Base-by-base conservation (phyloP, 1,284 basidiomycete genomes). In the Trametes sp. region DNA sequence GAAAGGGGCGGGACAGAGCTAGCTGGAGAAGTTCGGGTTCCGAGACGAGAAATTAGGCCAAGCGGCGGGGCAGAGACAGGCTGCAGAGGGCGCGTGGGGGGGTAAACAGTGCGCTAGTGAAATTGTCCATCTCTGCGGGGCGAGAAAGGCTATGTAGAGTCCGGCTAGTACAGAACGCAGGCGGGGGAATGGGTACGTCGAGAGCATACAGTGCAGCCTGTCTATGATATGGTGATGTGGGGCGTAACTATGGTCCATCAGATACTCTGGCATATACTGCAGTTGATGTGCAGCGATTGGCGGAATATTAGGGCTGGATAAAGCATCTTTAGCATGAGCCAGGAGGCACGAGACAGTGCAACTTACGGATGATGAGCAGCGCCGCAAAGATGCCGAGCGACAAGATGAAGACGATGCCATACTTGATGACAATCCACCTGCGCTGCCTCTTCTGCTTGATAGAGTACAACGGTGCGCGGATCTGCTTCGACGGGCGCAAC, bases 381-480 rank as follows among this genome's bases (percentile, higher is more conserved):
- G 88, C 90, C 48, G 89, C 84, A 74, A 98, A 95, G 67, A 90
- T 73, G 59, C 85, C 86, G 69, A 96, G 85, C 65, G 90, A 84
- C 61, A 88, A 66, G 49, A 94, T 79, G 79, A 96, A 96, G 63
- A 92, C 77, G 62, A 88, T 75, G 60, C 94, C 88, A 75, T 98
- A 95, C 77, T 86, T 88, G 76, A 90, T 81, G 63, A 96, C 93
- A 72, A 96, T 96, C 84, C 90, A 90, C 62, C 93, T 86, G 64
- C 95, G 87, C 76, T 94, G 92, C 73, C 87, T 87, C 77, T 90
- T 92, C 78, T 95, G 92, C 77, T 94, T 94, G 74, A 92, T 84
- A 56, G 92, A 93, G 78, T 95, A 99, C 72, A 99, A 84, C 5
- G 97, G 97, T 2, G 95, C 91, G 64, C 94, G 92, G 72, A 98